Percentiles rank a stretch among this genome's conserved stretches.
phyloP scores from a whole-genome alignment of 441 rosid genomes.

The Metrosideros polymorpha region DNA sequence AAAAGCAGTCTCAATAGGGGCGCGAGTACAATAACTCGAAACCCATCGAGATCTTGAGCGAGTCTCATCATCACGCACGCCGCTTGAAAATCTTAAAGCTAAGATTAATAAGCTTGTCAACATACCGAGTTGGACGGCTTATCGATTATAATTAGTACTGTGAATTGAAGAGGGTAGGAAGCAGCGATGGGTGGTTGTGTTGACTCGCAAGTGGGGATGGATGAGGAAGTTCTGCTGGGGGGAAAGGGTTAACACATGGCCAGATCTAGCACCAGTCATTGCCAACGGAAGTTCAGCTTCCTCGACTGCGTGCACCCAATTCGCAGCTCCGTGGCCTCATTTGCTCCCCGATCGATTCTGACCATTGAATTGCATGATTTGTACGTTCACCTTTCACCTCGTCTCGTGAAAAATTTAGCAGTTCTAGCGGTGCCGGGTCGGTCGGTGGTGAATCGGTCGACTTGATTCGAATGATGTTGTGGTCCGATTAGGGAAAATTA shows the following conservation, averaged over 20 bases:
- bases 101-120: background rate
- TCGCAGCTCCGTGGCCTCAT: background rate
- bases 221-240: background rate
- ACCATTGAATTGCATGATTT: background rate
- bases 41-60: background rate
- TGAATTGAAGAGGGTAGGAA: background rate
- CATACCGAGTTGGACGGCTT: too few species aligned
- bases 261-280: background rate
- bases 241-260: background rate
- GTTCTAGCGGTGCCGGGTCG: rapidly evolving
- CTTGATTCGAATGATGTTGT: background rate
- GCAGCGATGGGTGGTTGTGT: background rate
- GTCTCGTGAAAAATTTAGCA: background rate
- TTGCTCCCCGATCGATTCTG: background rate
- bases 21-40: rapidly evolving
- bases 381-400: background rate
- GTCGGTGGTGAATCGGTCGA: background rate
- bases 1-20: background rate
- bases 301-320: background rate
- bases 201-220: background rate
- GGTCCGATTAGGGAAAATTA: too few species aligned
- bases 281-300: background rate
- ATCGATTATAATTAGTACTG: background rate
- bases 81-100: background rate
- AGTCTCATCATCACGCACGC: background rate